Evolutionary conservation across 2,329 filamentous ascomycete genomes (phyloP), one percentile per base, ranked within the genome.

Genomic region (Monosporascus sp.): DNA sequence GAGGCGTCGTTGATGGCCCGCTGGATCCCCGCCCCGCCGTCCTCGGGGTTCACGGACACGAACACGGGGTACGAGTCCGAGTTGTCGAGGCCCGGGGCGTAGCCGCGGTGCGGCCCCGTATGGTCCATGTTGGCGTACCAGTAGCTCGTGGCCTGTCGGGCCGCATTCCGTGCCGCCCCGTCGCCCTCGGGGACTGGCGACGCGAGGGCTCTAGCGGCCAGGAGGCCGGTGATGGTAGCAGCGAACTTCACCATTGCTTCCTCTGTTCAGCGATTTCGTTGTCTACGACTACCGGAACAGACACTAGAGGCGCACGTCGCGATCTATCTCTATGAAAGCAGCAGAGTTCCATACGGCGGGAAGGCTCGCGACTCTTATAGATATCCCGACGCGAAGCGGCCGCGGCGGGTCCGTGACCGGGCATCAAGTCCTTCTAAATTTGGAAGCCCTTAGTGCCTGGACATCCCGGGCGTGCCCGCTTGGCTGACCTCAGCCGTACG

Each of bases 91-190:
- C 75, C 69, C 1, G 73, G 74, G 2, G 73, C 72, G 51, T 65
- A 74, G 7, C 73, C 73, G 7, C 73, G 66, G 17, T 65, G 51
- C 1, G 62, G 22, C 1, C 64, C 67, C 1, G 65, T 67, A 53
- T 76, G 74, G 50, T 76, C 72, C 60, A 76, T 66, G 50, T 72
- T 71, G 37, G 72, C 63, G 59, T 76, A 75, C 71, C 72, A 75
- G 58, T 71, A 76, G 47, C 60, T 65, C 3, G 31, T 35, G 11
- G 40, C 40, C 19, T 43, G n/a, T 14, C n/a, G 19, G n/a, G 40
- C 7, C n/a, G 9, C 19, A 43, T 43, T 43, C 19, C 6, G 5
- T 14, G 19, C 40, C n/a, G 40, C 17, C 19, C 40, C 40, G 19
- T 14, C 40, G 31, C 31, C 31, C n/a, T 20, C 19, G 9, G 19